Evolutionary conservation across 148 eudicot genomes (phyloP), one percentile per base, ranked within the genome.

Genomic region (Camellia lanceoleosa): DNA sequence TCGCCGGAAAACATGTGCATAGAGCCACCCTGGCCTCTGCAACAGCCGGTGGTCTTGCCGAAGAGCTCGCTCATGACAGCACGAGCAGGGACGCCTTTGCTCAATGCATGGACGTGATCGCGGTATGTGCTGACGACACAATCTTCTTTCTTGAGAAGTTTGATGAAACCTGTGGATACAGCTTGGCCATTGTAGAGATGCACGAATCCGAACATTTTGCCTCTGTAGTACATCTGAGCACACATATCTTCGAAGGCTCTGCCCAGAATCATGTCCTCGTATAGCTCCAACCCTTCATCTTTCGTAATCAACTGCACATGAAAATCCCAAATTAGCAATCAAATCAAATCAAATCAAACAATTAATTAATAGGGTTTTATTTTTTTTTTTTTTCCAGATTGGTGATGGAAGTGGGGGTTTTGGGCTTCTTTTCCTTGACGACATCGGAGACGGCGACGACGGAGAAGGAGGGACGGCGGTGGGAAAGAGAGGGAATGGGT

Each of bases 1-100:
- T 96, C 97, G 70, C 91, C 91, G 20, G 97, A 92, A 84, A 93
- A 96, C 98, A 96, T 93, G 82, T 96, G 99, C 99, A 96, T 96
- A 19, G 99, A 96, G 55, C 99, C 99, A 55, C 99, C 99, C 87
- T 96, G 98, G 70, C 99, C 99, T 5, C 98, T 88, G 80, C 97
- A 94, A 80, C 97, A 92, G 3, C 99, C 99, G 0, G 98, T 93
- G 51, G 91, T 88, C 87, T 90, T 92, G 54, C 98, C 99, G 65
- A 93, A 93, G 68, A 96, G 97, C 93, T 96, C 99, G n/a, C 97
- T 88, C 98, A 96, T 93, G 63, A 93, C 98, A 15, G 86, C 86
- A 5, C 95, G 90, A 20, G 98, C 93, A 0, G 97, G 90, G 1
- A 93, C 98, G 0, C 98, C 98, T 82, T 93, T 91, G 90, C 98